These are phyloP conservation scores for Fusarium solani-melongenae DNA, from an alignment of 2,329 filamentous ascomycete genomes.

Conservation along the genomic window DNA sequence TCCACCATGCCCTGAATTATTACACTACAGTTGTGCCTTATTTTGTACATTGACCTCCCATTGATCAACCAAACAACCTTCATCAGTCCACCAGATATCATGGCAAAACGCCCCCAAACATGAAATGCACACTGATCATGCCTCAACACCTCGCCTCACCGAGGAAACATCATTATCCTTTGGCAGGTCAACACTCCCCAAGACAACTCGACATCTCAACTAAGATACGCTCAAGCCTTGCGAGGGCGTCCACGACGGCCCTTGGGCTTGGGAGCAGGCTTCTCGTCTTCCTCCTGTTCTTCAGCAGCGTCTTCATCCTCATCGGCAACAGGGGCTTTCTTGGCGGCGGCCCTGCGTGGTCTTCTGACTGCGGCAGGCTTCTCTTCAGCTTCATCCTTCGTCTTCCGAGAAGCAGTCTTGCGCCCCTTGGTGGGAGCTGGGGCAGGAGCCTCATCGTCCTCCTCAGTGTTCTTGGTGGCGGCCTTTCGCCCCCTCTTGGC, in stretches of 20 bases:
- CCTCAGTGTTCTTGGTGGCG: constrained; percentile 10
- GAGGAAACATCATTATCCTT: background rate
- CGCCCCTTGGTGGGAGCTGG: constrained; percentile 41
- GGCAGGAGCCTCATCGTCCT: constrained; percentile 29
- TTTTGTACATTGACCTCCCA: background rate
- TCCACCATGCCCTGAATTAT: background rate
- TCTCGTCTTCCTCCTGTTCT: constrained; percentile 32
- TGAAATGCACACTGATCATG: constrained; percentile 8
- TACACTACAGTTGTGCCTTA: background rate
- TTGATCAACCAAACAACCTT: background rate
- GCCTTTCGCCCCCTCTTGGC: constrained; percentile 28
- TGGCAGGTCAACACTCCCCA: background rate
- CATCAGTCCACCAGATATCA: background rate
- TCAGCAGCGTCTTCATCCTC: constrained; percentile 29
- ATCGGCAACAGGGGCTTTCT: constrained; percentile 23
- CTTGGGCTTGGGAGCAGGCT: constrained; percentile 48
- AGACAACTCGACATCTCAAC: background rate
- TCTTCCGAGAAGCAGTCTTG: constrained; percentile 18
- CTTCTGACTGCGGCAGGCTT: constrained; percentile 27
- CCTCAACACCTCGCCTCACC: background rate
- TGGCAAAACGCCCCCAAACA: constrained; percentile 7
- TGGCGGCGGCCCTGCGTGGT: constrained; percentile 30
- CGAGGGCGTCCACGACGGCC: constrained; percentile 41
- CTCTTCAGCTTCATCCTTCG: constrained; percentile 35
- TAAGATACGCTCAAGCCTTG: constrained; percentile 24